Conservation (phyloP, 2,329 filamentous ascomycete genomes). For the Aspergillus caelatus region DNA sequence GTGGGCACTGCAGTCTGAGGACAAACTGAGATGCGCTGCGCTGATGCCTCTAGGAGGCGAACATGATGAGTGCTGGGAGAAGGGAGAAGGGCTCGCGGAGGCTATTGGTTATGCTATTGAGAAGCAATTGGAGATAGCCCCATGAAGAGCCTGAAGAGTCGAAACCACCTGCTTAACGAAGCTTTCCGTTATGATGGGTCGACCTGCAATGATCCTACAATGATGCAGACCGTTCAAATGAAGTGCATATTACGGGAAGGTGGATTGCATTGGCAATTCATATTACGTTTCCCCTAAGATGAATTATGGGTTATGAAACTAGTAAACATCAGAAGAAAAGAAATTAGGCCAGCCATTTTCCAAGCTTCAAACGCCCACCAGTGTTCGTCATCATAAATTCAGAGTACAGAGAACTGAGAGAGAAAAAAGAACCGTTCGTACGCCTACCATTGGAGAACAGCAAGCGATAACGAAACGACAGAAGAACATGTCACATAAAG, state of each 20-base stretch:
- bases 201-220: not conserved
- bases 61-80: constrained; percentile 48
- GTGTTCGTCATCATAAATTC: constrained; percentile 30
- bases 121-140: constrained; percentile 24
- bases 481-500: constrained; percentile 8
- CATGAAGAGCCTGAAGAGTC: not conserved
- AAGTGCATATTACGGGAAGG: not conserved
- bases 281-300: not conserved
- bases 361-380: constrained; percentile 28
- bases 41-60: constrained; percentile 39
- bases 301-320: constrained; percentile 18
- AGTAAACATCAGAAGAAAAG: constrained; percentile 27
- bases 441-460: constrained; percentile 26
- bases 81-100: constrained; percentile 43
- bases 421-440: constrained; percentile 26
- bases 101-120: constrained; percentile 37
- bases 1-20: constrained; percentile 31
- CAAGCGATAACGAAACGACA: constrained; percentile 5
- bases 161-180: not conserved
- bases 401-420: constrained; percentile 30
- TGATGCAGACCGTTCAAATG: not conserved
- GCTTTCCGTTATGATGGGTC: not conserved
- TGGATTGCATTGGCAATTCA: not conserved
- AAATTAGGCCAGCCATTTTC: constrained; percentile 29
- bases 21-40: constrained; percentile 42